Percentiles rank a stretch among this genome's conserved stretches.
Evolutionary conservation across 1,139 yeast genomes (phyloP).

Genomic region (Geotrichum restrictum): DNA sequence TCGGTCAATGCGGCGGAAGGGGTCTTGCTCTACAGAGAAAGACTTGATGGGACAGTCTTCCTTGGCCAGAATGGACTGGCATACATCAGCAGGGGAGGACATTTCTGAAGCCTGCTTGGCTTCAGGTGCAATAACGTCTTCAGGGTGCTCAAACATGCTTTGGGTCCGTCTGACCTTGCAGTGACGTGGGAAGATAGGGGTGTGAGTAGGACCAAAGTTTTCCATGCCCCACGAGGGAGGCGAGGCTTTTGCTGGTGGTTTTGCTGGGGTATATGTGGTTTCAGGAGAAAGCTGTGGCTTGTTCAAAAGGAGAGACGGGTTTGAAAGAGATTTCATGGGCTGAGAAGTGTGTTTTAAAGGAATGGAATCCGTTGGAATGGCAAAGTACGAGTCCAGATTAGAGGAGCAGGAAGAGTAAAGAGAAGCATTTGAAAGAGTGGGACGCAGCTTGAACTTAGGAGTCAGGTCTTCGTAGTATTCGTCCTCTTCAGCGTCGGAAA

Average conservation of each 20-base stretch:
- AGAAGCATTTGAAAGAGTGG: not conserved
- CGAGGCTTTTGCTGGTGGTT: slow-evolving; percentile 5
- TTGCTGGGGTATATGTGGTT: not conserved
- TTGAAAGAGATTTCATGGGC: slow-evolving; percentile 27
- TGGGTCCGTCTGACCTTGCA: slow-evolving; percentile 56
- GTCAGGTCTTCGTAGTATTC: slow-evolving; percentile 4
- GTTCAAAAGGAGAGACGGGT: slow-evolving; percentile 9
- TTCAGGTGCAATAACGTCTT: slow-evolving; percentile 38
- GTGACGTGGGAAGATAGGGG: slow-evolving; percentile 23
- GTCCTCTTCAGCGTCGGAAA: slow-evolving; percentile 12
- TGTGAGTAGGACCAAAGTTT: slow-evolving; percentile 12
- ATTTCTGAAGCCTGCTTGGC: slow-evolving; percentile 29
- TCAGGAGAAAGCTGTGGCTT: slow-evolving; percentile 12
- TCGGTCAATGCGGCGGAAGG: slow-evolving; percentile 69
- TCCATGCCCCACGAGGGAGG: slow-evolving; percentile 17
- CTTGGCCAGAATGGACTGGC: slow-evolving; percentile 14
- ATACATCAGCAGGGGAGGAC: slow-evolving; percentile 20
- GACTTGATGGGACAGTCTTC: slow-evolving; percentile 32
- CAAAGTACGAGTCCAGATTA: slow-evolving; percentile 19
- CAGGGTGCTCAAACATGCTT: slow-evolving; percentile 55
- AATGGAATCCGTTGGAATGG: slow-evolving; percentile 16
- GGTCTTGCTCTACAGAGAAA: slow-evolving; percentile 51
- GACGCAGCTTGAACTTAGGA: not conserved
- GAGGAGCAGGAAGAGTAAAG: slow-evolving; percentile 14
- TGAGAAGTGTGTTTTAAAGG: slow-evolving; percentile 12